Evolutionary conservation across 768 basidiomycete genomes (phyloP), one percentile per base, ranked within the genome.

Genomic region (Pulveroboletus frians): DNA sequence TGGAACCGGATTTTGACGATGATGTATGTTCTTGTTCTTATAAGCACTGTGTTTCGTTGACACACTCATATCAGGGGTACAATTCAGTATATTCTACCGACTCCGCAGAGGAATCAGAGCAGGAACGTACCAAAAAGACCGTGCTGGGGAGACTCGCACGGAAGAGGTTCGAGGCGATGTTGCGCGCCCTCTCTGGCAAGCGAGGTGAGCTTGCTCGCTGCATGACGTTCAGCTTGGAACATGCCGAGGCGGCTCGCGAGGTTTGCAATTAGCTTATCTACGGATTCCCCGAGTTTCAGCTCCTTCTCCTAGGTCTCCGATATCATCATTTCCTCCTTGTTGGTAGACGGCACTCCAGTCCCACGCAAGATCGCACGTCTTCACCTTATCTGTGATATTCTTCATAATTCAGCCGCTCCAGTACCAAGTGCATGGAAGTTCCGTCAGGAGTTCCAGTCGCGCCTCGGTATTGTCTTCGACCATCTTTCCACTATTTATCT

Each of bases 371-470:
- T 98, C 47, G 91, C 96, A 21, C 85, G 96, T 21, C 77, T 99
- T 23, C 86, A 97, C 71, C 77, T 99, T 50, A 91, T 98, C 46
- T 97, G 94, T 64, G 96, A 99, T 64, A 97, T 99, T 55, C 76
- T 99, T 38, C 94, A 97, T 69, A 99, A 99, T 66, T 96, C 94
- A 18, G 91, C 92, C 30, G 92, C 91, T 3, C 74, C 93, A 3
- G 79, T 97, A 13, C 92, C 93, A 0, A 94, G 92, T 67, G 95
- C 94, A 7, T 99, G 96, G 96, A 92, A 91, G 66, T 98, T 90
- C 69, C 86, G 96, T 27, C 84, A 92, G 52, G 90, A 95, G 58
- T 95, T 98, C 60, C 95, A 98, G 64, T 77, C 83, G 9, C 76
- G 91, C 34, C 79, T 99, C 5, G 90, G 89, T n/a, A 79, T 87